Percentiles rank a stretch among this genome's conserved stretches.
These are phyloP conservation scores for Chlamydomonas reinhardtii DNA, from an alignment of 163 green algal genomes.

Conservation along the genomic window DNA sequence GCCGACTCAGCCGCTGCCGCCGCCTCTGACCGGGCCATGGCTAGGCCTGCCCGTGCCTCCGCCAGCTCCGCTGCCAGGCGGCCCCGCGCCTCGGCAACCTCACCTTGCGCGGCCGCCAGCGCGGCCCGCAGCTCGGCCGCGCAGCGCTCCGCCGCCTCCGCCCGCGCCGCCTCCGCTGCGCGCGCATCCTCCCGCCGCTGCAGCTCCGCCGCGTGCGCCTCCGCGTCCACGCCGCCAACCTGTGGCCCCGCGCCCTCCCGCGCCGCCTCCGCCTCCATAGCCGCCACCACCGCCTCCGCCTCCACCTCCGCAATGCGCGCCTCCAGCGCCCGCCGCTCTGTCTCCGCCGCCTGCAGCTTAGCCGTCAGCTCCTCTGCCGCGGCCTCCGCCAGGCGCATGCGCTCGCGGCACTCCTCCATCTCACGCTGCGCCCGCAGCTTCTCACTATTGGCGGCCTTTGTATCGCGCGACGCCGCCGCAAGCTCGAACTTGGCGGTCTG, in stretches of 20 bases:
- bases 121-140: background rate
- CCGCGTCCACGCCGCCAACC: background rate
- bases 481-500: constrained; percentile 8
- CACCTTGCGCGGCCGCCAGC: too few relatives aligned
- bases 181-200: too few relatives aligned
- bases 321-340: background rate
- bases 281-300: background rate
- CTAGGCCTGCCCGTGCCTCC: background rate
- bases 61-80: background rate
- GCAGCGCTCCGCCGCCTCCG: background rate
- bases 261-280: background rate
- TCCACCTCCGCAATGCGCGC: background rate
- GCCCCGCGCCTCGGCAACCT: background rate
- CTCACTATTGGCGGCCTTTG: constrained; percentile 35
- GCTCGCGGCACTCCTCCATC: constrained; percentile 33
- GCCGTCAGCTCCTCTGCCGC: background rate
- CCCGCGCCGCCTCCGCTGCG: too few relatives aligned
- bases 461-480: constrained; percentile 29
- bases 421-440: constrained; percentile 33
- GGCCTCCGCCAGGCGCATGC: constrained; percentile 9
- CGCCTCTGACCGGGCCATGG: background rate
- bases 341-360: background rate
- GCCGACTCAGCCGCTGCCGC: background rate
- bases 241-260: background rate
- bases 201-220: background rate